Percentiles rank a stretch among this genome's conserved stretches.
phyloP scores from a whole-genome alignment of 208 protist species.

The Leishmania guyanensis region DNA sequence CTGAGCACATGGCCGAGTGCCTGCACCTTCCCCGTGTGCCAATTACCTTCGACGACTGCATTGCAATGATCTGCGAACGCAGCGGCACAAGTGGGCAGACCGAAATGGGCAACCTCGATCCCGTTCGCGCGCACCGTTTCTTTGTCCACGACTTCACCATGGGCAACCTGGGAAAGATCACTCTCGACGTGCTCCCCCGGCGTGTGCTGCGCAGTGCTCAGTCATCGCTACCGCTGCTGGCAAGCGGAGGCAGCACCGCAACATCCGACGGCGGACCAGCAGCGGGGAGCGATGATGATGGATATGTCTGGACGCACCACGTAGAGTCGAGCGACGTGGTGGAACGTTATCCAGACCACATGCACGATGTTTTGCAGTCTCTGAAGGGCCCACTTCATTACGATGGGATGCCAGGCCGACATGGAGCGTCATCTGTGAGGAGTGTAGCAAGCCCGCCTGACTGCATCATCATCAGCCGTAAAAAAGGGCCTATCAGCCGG shows the following conservation, averaged over 20 bases:
- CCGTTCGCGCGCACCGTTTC: slow-evolving; percentile 68
- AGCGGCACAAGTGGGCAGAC: slow-evolving; percentile 84
- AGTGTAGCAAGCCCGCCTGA: neutral
- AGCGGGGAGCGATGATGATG: slow-evolving; percentile 14
- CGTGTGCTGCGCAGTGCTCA: slow-evolving; percentile 37
- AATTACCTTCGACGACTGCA: slow-evolving; percentile 89
- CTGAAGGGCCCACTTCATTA: slow-evolving; percentile 40
- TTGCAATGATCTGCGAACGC: slow-evolving; percentile 89
- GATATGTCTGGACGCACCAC: slow-evolving; percentile 65
- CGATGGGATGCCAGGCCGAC: neutral
- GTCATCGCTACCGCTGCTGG: slow-evolving; percentile 13
- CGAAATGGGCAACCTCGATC: slow-evolving; percentile 81
- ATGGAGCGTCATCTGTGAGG: neutral
- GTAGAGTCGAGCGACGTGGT: slow-evolving; percentile 79
- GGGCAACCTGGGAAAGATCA: slow-evolving; percentile 81
- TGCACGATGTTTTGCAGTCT: slow-evolving; percentile 70
- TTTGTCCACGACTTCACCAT: slow-evolving; percentile 88
- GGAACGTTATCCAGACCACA: slow-evolving; percentile 79
- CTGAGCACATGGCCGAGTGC: slow-evolving; percentile 87
- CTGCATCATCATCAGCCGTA: slow-evolving; percentile 79
- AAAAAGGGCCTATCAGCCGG: slow-evolving; percentile 76
- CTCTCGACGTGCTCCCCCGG: slow-evolving; percentile 80
- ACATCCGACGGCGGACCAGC: neutral
- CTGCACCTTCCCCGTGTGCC: slow-evolving; percentile 81
- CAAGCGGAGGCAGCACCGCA: slow-evolving; percentile 7